Base-by-base conservation (phyloP, 345 rosid species). In the Clarkia xantiana region DNA sequence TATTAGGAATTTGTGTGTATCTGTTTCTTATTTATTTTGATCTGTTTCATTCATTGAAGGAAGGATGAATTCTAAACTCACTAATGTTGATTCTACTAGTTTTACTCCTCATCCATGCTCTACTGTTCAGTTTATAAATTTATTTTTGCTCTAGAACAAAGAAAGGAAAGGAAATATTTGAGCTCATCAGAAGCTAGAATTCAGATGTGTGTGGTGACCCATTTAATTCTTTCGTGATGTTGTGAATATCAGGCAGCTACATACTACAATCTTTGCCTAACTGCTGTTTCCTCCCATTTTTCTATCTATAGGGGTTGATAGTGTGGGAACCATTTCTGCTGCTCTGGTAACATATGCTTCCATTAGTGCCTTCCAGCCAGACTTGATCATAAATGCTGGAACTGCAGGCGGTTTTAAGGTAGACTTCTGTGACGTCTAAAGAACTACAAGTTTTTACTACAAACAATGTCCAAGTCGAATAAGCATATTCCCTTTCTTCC, bases 371-470 rank as follows among this genome's bases (percentile, higher is more conserved):
- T 62, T 91, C 29, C 56, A 74, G 44, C 96, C 96, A 0, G 95
- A 86, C 66, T 62, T 86, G 40, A 76, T 87, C 50, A 76, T 91
- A 57, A 91, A 72, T 71, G 94, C 90, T 0, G 98, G 98, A 63
- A 91, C 96, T 14, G 79, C 87, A 45, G 96, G 98, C 62, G 96
- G 98, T 55, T 86, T 91, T 71, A 86, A 84, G 83, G 96, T 91
- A 56, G 57, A 42, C 7, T 17, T 53, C 45, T 53, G 51, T 14
- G 13, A 34, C 19, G 13, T 49, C 41, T 29, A 29, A 29, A 15
- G 25, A 34, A 10, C 6, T 49, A 14, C 19, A 3, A 25, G 53
- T 7, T 34, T 49, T 22, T 18, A 29, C 36, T 29, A 4, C 36
- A 5, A 29, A 29, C 36, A 29, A 5, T 29, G 36, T 29, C 25